A percentile compares a stretch with the other conserved stretches of the same genome.
Evolutionary conservation across 371 early-diverging fungal species (phyloP).

Genomic region (Mortierella sp.): DNA sequence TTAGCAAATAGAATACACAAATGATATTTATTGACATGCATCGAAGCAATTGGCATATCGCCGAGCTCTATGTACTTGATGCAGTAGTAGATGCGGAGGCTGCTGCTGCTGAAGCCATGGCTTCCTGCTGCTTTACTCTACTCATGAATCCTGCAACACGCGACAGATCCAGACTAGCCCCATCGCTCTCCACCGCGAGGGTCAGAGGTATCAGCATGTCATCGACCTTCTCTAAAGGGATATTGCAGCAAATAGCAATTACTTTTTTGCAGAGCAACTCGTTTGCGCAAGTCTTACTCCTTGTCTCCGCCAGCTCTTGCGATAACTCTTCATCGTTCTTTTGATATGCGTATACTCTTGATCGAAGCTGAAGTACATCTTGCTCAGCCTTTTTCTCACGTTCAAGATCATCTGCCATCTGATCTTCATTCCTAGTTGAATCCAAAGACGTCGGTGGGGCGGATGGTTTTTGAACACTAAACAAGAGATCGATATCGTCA

Average conservation of each 20-base stretch:
- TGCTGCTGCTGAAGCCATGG: slow-evolving; percentile 23
- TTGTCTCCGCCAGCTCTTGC: slow-evolving; percentile 57
- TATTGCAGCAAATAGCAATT: slow-evolving; percentile 80
- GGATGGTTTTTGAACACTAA: background rate
- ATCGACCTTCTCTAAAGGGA: slow-evolving; percentile 78
- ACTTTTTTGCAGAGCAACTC: slow-evolving; percentile 79
- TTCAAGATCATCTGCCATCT: background rate
- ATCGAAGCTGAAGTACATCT: slow-evolving; percentile 55
- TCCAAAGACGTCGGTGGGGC: background rate
- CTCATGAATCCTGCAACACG: slow-evolving; percentile 74
- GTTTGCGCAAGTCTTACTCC: slow-evolving; percentile 60
- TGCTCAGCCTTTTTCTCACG: slow-evolving; percentile 5
- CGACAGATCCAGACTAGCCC: slow-evolving; percentile 69
- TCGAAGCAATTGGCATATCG: background rate
- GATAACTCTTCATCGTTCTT: slow-evolving; percentile 59
- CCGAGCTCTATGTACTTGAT: background rate
- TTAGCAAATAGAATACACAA: background rate
- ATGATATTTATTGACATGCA: background rate
- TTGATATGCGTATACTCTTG: slow-evolving; percentile 64
- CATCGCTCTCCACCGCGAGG: slow-evolving; percentile 81
- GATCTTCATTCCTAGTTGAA: background rate
- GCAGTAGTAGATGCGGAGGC: background rate
- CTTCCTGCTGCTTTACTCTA: slow-evolving; percentile 63
- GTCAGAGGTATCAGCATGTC: slow-evolving; percentile 75
- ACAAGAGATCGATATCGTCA: slow-evolving; percentile 19